phyloP scores from a whole-genome alignment of 805 yeast genomes.

The Metschnikowia chrysomelidarum region DNA sequence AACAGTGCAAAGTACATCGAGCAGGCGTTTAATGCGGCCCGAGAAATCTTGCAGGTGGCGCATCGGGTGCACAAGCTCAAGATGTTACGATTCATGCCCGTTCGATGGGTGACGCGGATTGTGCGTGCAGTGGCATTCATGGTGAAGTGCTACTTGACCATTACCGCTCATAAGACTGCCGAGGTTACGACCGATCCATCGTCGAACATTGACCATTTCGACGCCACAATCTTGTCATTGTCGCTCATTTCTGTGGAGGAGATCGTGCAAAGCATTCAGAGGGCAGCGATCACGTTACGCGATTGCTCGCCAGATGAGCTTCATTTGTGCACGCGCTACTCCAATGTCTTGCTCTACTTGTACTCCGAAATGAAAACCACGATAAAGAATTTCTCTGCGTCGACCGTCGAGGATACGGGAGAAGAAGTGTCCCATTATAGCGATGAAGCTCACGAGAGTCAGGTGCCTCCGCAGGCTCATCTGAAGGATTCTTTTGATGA shows the following conservation, averaged over 20 bases:
- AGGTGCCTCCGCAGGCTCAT: background rate
- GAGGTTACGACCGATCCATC: conserved; percentile 17
- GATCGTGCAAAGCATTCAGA: conserved; percentile 62
- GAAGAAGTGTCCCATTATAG: background rate
- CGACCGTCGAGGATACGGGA: conserved; percentile 1
- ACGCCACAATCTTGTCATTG: conserved; percentile 52
- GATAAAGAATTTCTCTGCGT: conserved; percentile 22
- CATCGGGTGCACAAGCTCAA: conserved; percentile 64
- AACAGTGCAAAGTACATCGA: conserved; percentile 75
- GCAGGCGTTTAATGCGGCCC: conserved; percentile 80
- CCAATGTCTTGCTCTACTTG: conserved; percentile 71
- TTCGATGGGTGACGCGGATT: conserved; percentile 85
- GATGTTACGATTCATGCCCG: conserved; percentile 76
- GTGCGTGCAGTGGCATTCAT: conserved; percentile 88
- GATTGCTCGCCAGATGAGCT: conserved; percentile 89
- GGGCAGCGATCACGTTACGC: conserved; percentile 68
- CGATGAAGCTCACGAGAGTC: conserved; percentile 16
- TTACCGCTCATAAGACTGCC: conserved; percentile 46
- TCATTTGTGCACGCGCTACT: conserved; percentile 77
- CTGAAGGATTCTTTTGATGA: conserved; percentile 1
- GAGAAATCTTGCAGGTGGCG: conserved; percentile 70
- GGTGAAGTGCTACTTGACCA: conserved; percentile 76
- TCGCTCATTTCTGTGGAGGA: conserved; percentile 71
- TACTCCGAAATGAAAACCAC: conserved; percentile 70
- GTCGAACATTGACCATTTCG: conserved; percentile 29